Evolutionary conservation across 2,329 filamentous ascomycete species (phyloP), one percentile per base, ranked within the genome.

Genomic region (Fusarium sp.): DNA sequence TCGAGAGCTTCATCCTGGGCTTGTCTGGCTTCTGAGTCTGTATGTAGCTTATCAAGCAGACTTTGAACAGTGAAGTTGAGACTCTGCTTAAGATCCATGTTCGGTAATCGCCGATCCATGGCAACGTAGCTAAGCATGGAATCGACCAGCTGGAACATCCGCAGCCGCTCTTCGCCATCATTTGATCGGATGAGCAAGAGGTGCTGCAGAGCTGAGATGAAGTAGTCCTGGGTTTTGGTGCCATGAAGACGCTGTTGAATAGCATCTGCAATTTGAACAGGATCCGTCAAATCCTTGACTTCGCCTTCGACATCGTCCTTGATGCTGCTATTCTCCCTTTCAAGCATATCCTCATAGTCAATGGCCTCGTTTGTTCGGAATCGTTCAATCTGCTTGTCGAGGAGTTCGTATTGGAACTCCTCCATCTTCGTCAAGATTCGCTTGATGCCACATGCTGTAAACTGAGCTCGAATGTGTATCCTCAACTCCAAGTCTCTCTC

Each of bases 71-170:
- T 98, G 76, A 98, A 98, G 79, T 97, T 98, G 70, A 99, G 88
- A 77, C 94, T 97, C 80, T 98, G 95, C 83, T 98, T 98, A 63
- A 99, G 88, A 79, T 99, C 96, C 90, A 98, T 95, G 80, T 99
- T 95, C 38, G 96, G 96, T 69, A 98, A 81, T 68, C 96, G 88
- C 76, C 96, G 89, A 80, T 99, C 96, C 95, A 99, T 99, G 74
- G 95, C 95, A 67, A 99, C 95, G 80, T 98, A 98, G 80, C 94
- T 97, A 70, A 99, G 89, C 94, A 98, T 98, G n/a, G 93, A 91
- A 80, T 99, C 96, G 28, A 98, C 94, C 28, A 99, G 88, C 83
- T 98, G 96, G 82, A 98, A 99, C 91, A 98, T 96, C 48, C 93
- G 91, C 66, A 98, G 82, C 16, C 94, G 90, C 80, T 99, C 96